phyloP scores from a whole-genome alignment of 805 yeast species.

The Barnettozyma sp. region DNA sequence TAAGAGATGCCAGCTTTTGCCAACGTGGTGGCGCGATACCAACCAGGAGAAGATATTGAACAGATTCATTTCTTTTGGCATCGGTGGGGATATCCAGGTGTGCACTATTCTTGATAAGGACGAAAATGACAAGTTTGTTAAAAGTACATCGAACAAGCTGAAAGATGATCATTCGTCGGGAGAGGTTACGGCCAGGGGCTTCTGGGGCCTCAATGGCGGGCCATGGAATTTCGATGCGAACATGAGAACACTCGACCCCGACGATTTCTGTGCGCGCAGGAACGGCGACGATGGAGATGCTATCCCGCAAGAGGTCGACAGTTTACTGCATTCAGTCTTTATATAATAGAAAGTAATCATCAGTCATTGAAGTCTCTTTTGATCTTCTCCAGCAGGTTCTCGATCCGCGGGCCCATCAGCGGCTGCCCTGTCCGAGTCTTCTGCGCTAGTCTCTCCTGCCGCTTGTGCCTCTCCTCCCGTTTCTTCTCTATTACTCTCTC shows the following conservation, averaged over 20 bases:
- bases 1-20: constrained; percentile 22
- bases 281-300: neutral
- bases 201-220: constrained; percentile 17
- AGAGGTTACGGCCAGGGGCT: constrained; percentile 17
- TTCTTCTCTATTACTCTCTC: constrained; percentile 32
- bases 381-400: constrained; percentile 69
- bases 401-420: constrained; percentile 82
- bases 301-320: constrained; percentile 7
- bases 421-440: constrained; percentile 82
- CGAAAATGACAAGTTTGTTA: constrained; percentile 4
- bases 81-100: constrained; percentile 32
- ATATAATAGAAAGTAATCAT: constrained; percentile 1
- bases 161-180: constrained; percentile 1
- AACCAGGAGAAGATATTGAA: constrained; percentile 2
- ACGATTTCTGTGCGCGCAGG: too few species aligned
- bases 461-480: constrained; percentile 35
- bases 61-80: constrained; percentile 27
- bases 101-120: constrained; percentile 19
- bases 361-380: constrained; percentile 34
- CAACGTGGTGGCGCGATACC: constrained; percentile 26
- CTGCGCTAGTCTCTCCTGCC: constrained; percentile 38
- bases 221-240: constrained; percentile 14
- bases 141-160: constrained; percentile 1
- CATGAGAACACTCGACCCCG: constrained; percentile 15
- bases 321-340: constrained; percentile 11